phyloP scores from a whole-genome alignment of 495 filamentous ascomycete species.

The Daldinia vernicosa region DNA sequence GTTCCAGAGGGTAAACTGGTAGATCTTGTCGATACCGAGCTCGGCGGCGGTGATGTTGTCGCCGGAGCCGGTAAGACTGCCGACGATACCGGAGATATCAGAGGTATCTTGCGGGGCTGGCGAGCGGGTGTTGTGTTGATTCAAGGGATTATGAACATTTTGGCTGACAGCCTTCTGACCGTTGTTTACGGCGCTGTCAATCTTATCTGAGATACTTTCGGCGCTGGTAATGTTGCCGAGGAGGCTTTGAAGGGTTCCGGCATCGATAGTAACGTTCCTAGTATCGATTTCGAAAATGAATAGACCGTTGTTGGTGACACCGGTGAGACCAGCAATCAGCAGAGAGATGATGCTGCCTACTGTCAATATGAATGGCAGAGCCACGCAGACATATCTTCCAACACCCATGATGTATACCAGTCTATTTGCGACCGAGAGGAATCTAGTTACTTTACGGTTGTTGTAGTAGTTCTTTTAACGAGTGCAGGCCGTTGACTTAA shows the following conservation, averaged over 20 bases:
- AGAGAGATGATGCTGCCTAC: conserved; percentile 76
- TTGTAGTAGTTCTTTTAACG: conserved; percentile 12
- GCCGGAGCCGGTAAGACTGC: conserved; percentile 20
- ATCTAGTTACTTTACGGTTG: not conserved
- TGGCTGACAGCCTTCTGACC: conserved; percentile 26
- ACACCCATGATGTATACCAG: conserved; percentile 63
- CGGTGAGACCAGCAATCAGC: conserved; percentile 75
- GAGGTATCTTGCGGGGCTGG: conserved; percentile 29
- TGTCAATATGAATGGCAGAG: conserved; percentile 79
- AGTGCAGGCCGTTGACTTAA: conserved; percentile 22
- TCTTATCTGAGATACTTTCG: conserved; percentile 28
- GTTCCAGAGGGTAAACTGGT: conserved; percentile 84
- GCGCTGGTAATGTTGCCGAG: conserved; percentile 35
- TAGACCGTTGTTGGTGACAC: conserved; percentile 71
- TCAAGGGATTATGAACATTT: conserved; percentile 19
- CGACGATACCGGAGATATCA: conserved; percentile 28
- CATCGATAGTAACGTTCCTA: conserved; percentile 56
- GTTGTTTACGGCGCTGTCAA: conserved; percentile 34
- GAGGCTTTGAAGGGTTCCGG: conserved; percentile 26
- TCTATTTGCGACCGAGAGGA: conserved; percentile 2
- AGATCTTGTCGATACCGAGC: conserved; percentile 74
- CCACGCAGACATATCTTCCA: conserved; percentile 82
- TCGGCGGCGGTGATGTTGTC: conserved; percentile 60
- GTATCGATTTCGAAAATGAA: conserved; percentile 78
- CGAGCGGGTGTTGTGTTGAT: conserved; percentile 23